These are phyloP conservation scores for Larix sibirica DNA, from an alignment of 83 land plant genomes.

Conservation along the genomic window DNA sequence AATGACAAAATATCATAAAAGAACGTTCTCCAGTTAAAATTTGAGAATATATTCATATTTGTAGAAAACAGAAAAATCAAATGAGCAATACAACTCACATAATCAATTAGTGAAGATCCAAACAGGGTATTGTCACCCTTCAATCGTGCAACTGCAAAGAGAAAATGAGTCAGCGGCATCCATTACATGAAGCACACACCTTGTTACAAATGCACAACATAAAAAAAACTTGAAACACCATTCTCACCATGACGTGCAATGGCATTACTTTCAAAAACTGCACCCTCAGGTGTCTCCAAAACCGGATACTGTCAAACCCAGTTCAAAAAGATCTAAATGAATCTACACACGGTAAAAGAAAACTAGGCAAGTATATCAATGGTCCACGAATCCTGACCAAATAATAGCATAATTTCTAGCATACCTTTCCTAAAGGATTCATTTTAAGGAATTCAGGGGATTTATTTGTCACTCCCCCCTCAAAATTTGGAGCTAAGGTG, in stretches of 20 bases:
- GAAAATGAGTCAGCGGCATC: neutral
- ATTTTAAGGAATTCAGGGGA: constrained; percentile 78
- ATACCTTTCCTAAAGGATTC: constrained; percentile 97
- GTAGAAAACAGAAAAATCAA: no score
- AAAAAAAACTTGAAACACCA: neutral
- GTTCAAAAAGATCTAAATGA: neutral
- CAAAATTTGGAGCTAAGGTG: constrained; percentile 56
- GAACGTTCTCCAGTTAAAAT: neutral
- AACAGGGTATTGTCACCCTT: constrained; percentile 54
- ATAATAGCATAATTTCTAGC: no score
- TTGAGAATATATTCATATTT: neutral
- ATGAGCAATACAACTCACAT: constrained; percentile 31
- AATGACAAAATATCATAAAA: neutral
- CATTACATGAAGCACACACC: neutral
- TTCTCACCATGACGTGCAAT: constrained; percentile 86
- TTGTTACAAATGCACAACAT: neutral
- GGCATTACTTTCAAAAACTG: constrained; percentile 91
- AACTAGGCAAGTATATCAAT: neutral
- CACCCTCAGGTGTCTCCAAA: constrained; percentile 89
- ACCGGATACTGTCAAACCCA: constrained; percentile 63
- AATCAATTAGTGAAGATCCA: constrained; percentile 68
- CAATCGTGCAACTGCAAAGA: constrained; percentile 60
- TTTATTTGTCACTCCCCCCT: constrained; percentile 91
- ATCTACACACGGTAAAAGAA: neutral
- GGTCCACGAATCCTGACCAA: no score